Evolutionary conservation across 345 rosid genomes (phyloP), one percentile per base, ranked within the genome.

Genomic region (Sisymbrium altissimum): DNA sequence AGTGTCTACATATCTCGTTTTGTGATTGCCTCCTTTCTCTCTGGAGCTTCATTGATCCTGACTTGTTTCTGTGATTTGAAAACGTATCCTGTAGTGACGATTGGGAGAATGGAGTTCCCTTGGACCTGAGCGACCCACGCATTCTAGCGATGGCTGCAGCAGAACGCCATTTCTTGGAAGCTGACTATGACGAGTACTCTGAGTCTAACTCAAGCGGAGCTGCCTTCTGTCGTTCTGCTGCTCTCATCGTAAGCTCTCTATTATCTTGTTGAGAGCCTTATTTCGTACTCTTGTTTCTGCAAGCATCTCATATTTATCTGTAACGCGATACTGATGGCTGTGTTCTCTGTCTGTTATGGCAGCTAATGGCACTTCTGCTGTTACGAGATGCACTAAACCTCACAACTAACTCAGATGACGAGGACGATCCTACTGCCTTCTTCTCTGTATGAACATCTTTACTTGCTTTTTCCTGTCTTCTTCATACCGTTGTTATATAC

Each of bases 171-270:
- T 88, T 92, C 68, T 70, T 92, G 85, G 99, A 95, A 64, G 86
- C 87, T 19, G 98, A 95, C 50, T 90, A 92, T 73, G 91, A 92
- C 74, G 99, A 88, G 74, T 88, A 95, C 68, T 89, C 97, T 25
- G 97, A 92, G 75, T 82, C 81, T 66, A 92, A 89, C 85, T 92
- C 91, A 1, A 86, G 89, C 41, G 98, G 99, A 83, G 96, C 98
- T 29, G 97, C 98, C 72, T 95, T 92, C 78, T 90, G 97, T 71
- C 99, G 99, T 68, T 92, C 99, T 46, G 96, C 95, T 27, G 98
- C 97, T 74, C 83, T 95, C 67, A 85, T 52, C 33, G 57, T 52
- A 52, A 52, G 33, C 56, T 13, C 57, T 27, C 57, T 7, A 12
- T 30, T 12, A 9, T 52, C 15, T 52, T 74, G 53, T 36, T 39